Evolutionary conservation across 108 stramenopile genomes (phyloP), one percentile per base, ranked within the genome.

Genomic region (Phaeodactylum tricornutum): DNA sequence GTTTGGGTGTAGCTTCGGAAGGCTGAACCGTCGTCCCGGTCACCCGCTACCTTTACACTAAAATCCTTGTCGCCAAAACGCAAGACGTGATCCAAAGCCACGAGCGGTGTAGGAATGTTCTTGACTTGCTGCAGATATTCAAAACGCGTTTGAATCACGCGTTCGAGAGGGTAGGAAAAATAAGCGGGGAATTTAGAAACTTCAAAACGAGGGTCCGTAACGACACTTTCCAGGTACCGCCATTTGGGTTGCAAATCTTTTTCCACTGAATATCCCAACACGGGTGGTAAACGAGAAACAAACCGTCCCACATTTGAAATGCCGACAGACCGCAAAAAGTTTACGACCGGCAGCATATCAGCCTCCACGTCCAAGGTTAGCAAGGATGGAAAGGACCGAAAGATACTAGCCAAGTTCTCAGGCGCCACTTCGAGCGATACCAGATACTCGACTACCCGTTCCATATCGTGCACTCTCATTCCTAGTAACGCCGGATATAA

Each of bases 131-230:
- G 42, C 9, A 86, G 50, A 34, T 86, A 86, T 23, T 74, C 72
- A 54, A 74, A 86, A 16, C 84, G 61, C 29, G 75, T 63, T 47
- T 74, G 67, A 24, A 81, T 81, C 0, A 78, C 72, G 9, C 80
- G 47, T 20, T 81, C 77, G n/a, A 86, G 53, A 1, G 84, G 84
- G 55, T 86, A 86, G 0, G 84, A 86, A 60, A 86, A 86, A 36
- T 79, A 86, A 15, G 80, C 84, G 1, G 84, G 84, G 55, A 86
- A 86, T 23, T 64, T 53, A 0, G 59, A 55, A 7, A 81, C 53
- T 57, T 86, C 77, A 58, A 79, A 81, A 33, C 57, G 62, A 39
- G 77, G 68, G 42, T 74, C 69, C 32, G 72, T 42, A 26, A 66
- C 69, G 19, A 81, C 75, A 37, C 54, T 49, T 36, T 58, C 37